Percentiles rank a stretch among this genome's conserved stretches.
Evolutionary conservation across 768 basidiomycete species (phyloP).

Genomic region (Tricholoma sp.): DNA sequence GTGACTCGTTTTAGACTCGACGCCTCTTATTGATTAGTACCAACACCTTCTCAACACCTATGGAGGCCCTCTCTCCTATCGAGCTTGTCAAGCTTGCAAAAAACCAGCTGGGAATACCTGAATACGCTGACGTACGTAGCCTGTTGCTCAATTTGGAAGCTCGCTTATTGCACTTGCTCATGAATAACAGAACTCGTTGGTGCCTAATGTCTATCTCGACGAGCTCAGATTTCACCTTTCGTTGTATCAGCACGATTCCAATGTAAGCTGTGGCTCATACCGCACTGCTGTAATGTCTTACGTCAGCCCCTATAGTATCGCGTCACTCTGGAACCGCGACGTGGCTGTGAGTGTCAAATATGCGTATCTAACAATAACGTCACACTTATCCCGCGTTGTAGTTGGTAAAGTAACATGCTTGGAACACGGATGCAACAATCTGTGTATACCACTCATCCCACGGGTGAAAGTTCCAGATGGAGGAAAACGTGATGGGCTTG

Average conservation of each 20-base stretch:
- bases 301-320: slow-evolving; percentile 26
- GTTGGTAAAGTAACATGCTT: slow-evolving; percentile 40
- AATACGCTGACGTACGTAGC: slow-evolving; percentile 5
- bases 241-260: slow-evolving; percentile 27
- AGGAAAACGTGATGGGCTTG: slow-evolving; percentile 39
- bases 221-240: slow-evolving; percentile 28
- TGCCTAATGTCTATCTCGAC: slow-evolving; percentile 31
- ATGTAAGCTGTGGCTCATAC: slow-evolving; percentile 20
- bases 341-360: slow-evolving; percentile 32
- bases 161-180: neutral
- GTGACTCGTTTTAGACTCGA: neutral
- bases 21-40: neutral
- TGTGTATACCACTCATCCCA: slow-evolving; percentile 26
- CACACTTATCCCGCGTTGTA: slow-evolving; percentile 12
- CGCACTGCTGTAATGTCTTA: neutral
- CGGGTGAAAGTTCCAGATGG: slow-evolving; percentile 30
- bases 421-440: slow-evolving; percentile 38
- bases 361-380: neutral
- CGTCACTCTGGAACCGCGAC: slow-evolving; percentile 28
- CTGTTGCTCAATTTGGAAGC: neutral
- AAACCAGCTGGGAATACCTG: slow-evolving; percentile 7
- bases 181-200: slow-evolving; percentile 5
- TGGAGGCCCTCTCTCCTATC: slow-evolving; percentile 1
- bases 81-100: slow-evolving; percentile 7
- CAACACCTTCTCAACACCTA: slow-evolving; percentile 1